Conservation (phyloP, 306 rosid genomes). For the Malus sylvestris region DNA sequence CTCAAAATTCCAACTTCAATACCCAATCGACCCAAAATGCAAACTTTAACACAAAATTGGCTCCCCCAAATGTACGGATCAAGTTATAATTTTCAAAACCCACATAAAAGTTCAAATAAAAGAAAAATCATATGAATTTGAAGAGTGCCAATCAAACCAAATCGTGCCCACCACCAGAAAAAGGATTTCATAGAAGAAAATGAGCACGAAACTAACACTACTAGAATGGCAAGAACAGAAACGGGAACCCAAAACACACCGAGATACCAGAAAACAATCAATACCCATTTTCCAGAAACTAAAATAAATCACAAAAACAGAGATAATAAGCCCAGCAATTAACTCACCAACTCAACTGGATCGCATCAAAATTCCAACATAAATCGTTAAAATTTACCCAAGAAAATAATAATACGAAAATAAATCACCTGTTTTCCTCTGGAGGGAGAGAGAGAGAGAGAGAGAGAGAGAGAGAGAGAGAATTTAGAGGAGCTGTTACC, state of each 20-base stretch:
- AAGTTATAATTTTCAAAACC: conserved; percentile 2
- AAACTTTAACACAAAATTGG: neutral
- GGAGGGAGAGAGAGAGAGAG: neutral
- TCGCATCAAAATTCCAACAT: neutral
- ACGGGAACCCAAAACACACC: conserved; percentile 2
- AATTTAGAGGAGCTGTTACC: no score
- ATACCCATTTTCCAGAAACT: neutral
- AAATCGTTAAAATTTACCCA: neutral
- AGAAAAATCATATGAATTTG: neutral
- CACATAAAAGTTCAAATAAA: neutral
- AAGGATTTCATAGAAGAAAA: neutral
- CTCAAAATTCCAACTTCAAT: neutral
- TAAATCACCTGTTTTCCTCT: conserved; percentile 16
- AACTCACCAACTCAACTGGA: neutral
- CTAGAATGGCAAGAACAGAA: conserved; percentile 5
- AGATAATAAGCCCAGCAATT: neutral
- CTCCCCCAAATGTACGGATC: neutral
- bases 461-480: neutral
- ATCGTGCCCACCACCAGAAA: conserved; percentile 8
- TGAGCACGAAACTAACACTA: neutral
- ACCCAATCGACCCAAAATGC: neutral
- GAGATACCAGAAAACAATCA: neutral
- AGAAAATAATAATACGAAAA: neutral
- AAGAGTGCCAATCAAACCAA: neutral
- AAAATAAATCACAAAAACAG: neutral